Evolutionary conservation across 345 rosid species (phyloP).

Genomic region (Erucastrum elatum): DNA sequence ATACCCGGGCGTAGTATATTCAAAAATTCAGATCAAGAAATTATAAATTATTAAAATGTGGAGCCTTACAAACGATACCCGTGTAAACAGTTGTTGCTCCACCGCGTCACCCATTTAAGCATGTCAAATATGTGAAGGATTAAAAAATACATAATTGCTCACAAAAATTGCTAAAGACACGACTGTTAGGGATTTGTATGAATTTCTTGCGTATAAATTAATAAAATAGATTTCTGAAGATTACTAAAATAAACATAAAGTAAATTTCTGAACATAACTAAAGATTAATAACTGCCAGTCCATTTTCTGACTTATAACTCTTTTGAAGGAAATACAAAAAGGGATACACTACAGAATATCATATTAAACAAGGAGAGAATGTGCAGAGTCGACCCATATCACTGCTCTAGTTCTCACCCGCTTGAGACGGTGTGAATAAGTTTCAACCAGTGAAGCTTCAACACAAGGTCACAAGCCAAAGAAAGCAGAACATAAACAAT

Average conservation of each 20-base stretch:
- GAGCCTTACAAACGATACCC: too few species aligned
- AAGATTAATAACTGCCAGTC: too few species aligned
- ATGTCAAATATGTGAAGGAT: background rate
- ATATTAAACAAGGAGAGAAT: background rate
- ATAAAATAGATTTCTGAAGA: too few species aligned
- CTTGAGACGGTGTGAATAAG: background rate
- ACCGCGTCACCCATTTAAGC: too few species aligned
- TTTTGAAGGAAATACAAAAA: background rate
- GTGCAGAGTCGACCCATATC: background rate
- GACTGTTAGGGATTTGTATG: slow-evolving; percentile 32
- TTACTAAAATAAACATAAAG: too few species aligned
- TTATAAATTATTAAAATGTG: too few species aligned
- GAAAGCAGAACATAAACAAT: background rate
- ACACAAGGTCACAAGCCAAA: background rate
- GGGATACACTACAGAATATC: background rate
- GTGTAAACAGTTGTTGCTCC: too few species aligned
- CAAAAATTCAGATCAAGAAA: too few species aligned
- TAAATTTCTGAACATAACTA: too few species aligned
- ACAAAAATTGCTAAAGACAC: slow-evolving; percentile 85
- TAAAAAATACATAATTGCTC: slow-evolving; percentile 58
- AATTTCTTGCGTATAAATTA: too few species aligned
- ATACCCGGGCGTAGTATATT: too few species aligned
- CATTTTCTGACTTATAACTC: background rate
- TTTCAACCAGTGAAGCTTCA: background rate
- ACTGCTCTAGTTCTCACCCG: background rate